phyloP scores from a whole-genome alignment of 768 basidiomycete genomes.

The Boletus pseudo-olivaceus region DNA sequence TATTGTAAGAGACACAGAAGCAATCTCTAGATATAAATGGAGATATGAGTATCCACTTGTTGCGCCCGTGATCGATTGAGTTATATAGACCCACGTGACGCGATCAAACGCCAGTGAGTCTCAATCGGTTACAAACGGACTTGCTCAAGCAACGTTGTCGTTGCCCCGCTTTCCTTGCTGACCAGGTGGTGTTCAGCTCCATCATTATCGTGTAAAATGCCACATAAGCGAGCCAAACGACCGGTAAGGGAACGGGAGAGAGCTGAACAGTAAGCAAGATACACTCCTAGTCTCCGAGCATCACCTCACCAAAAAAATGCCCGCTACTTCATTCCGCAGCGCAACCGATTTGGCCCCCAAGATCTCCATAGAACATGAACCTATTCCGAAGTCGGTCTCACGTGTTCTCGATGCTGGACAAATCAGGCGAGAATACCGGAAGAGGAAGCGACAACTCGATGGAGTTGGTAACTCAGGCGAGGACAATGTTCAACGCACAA shows the following conservation, averaged over 20 bases:
- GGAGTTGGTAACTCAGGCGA: slow-evolving; percentile 29
- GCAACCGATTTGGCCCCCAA: slow-evolving; percentile 49
- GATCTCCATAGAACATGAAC: slow-evolving; percentile 47
- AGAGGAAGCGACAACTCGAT: slow-evolving; percentile 40
- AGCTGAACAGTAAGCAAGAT: slow-evolving; percentile 39
- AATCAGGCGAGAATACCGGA: slow-evolving; percentile 53
- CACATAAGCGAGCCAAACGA: slow-evolving; percentile 62
- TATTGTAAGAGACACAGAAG: neutral
- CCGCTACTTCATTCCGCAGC: slow-evolving; percentile 32
- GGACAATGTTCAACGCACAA: slow-evolving; percentile 27
- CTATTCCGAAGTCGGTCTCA: slow-evolving; percentile 64
- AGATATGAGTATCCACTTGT: slow-evolving; percentile 3
- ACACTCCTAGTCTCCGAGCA: neutral
- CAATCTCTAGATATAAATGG: neutral
- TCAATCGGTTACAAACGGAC: neutral
- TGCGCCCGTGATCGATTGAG: neutral
- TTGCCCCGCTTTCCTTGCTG: slow-evolving; percentile 3
- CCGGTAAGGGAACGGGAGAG: slow-evolving; percentile 43
- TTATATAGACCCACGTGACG: slow-evolving; percentile 18
- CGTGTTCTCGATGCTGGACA: slow-evolving; percentile 62
- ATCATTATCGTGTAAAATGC: slow-evolving; percentile 44
- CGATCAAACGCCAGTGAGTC: neutral
- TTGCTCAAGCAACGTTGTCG: slow-evolving; percentile 12
- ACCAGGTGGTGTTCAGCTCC: slow-evolving; percentile 3
- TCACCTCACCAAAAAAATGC: neutral